Evolutionary conservation across 257 asterid genomes (phyloP).

Genomic region (Lycium ferocissimum): DNA sequence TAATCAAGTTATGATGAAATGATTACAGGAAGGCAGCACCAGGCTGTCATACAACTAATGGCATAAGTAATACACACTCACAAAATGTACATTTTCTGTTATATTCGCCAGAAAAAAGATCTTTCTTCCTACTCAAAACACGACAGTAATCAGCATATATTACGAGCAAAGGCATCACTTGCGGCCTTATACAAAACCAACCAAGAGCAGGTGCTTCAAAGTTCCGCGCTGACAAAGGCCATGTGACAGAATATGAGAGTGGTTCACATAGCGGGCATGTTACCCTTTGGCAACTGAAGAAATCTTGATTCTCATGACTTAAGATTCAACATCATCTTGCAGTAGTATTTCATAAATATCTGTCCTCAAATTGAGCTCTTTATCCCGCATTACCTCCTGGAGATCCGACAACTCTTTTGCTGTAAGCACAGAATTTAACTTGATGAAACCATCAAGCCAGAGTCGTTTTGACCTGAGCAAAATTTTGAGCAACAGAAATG

Average conservation of each 20-base stretch:
- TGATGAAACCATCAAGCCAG: constrained; percentile 91
- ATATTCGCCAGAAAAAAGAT: background rate
- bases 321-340: constrained; percentile 77
- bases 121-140: background rate
- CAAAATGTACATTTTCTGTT: background rate
- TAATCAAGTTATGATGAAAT: background rate
- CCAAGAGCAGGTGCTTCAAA: background rate
- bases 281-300: background rate
- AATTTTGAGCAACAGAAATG: constrained; percentile 8
- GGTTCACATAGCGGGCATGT: background rate
- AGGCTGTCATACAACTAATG: background rate
- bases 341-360: constrained; percentile 90
- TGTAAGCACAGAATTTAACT: constrained; percentile 60
- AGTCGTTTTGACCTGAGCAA: constrained; percentile 80
- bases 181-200: background rate
- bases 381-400: constrained; percentile 97
- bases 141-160: background rate
- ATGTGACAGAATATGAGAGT: background rate
- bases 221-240: background rate
- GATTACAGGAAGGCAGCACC: background rate
- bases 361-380: constrained; percentile 94
- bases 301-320: constrained; percentile 11
- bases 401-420: constrained; percentile 95
- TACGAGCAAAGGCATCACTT: constrained; percentile 11
- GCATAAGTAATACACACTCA: background rate